Evolutionary conservation across 202 grass and related monocot genomes (phyloP).

Genomic region (Setaria italica): DNA sequence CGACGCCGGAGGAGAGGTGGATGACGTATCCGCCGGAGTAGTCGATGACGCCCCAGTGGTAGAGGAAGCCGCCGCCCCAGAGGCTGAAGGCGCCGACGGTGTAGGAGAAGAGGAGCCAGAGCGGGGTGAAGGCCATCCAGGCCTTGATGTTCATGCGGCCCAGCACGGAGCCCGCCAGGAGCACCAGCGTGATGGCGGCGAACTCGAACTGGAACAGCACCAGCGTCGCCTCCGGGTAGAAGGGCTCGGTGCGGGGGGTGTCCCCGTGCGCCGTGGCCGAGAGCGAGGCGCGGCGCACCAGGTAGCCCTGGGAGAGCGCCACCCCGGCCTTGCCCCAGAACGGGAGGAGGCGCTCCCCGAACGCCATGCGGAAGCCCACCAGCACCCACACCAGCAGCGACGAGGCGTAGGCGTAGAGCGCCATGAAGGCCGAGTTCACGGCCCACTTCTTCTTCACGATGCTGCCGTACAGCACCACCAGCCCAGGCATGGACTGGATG

Average conservation of each 20-base stretch:
- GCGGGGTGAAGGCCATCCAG: slow-evolving; percentile 78
- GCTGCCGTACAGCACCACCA: slow-evolving; percentile 74
- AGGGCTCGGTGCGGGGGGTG: slow-evolving; percentile 37
- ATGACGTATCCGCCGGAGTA: slow-evolving; percentile 89
- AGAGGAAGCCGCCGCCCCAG: slow-evolving; percentile 84
- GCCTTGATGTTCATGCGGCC: slow-evolving; percentile 83
- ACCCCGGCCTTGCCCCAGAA: slow-evolving; percentile 71
- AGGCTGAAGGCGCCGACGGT: slow-evolving; percentile 78
- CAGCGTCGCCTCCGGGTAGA: slow-evolving; percentile 71
- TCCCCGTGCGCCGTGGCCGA: slow-evolving; percentile 47
- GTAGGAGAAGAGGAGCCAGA: slow-evolving; percentile 79
- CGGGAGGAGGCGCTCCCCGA: slow-evolving; percentile 69
- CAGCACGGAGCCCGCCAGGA: slow-evolving; percentile 67
- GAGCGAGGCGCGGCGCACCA: slow-evolving; percentile 44
- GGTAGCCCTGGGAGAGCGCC: slow-evolving; percentile 55
- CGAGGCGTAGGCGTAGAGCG: slow-evolving; percentile 75
- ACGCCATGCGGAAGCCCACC: slow-evolving; percentile 70
- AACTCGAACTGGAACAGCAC: slow-evolving; percentile 85
- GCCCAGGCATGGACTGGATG: slow-evolving; percentile 78
- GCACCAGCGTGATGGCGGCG: slow-evolving; percentile 72
- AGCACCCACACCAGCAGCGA: slow-evolving; percentile 66
- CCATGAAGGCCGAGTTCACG: slow-evolving; percentile 84
- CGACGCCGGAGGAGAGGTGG: slow-evolving; percentile 80
- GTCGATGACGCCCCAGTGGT: slow-evolving; percentile 87
- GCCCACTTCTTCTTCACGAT: slow-evolving; percentile 88